Base-by-base conservation (phyloP, 2,329 filamentous ascomycete genomes). In the Penicillium vulpinum region DNA sequence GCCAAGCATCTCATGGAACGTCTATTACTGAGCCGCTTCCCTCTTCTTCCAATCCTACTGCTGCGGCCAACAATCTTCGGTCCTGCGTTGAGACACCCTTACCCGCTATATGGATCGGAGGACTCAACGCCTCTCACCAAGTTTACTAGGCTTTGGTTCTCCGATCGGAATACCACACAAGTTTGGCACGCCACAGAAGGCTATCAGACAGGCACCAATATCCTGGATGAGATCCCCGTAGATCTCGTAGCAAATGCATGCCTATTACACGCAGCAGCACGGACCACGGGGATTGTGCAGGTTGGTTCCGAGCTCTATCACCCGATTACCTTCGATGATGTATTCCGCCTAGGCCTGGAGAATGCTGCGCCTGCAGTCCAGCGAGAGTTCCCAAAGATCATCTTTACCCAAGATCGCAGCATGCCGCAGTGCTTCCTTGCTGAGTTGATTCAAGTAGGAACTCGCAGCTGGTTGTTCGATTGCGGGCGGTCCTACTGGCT, bases 401-500 rank as follows among this genome's bases (percentile, higher is more conserved):
- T 67, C 5, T 72, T 71, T 35, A 70, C 70, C 8, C 57, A 70
- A 39, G 68, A 72, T 35, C 59, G 45, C n/a, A 61, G 39, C 48
- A 62, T 51, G 5, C 65, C 62, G 7, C 70, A 72, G 43, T 67
- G 65, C 13, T 66, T 71, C 28, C 61, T 72, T 29, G 70, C 70
- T 5, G 70, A 72, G 43, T 56, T 72, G 45, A 69, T 72, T n/a
- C 67, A 64, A 45, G 69, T 70, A 8, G 67, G 65, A 13, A 70
- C 68, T 13, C 64, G 70, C 2, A 67, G 72, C 49, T 72, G 70
- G 70, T 5, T 65, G 8, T 72, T 72, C 54, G 68, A 72, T 48
- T 72, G 70, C 46, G 66, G 70, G 10, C 59, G 67, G 33, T 72
- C 69, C 8, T 71, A 70, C 48, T 72, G 70, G 70, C 45, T 72